These are phyloP conservation scores for Circinella umbellata DNA, from an alignment of 371 early-diverging fungal genomes.

Conservation along the genomic window DNA sequence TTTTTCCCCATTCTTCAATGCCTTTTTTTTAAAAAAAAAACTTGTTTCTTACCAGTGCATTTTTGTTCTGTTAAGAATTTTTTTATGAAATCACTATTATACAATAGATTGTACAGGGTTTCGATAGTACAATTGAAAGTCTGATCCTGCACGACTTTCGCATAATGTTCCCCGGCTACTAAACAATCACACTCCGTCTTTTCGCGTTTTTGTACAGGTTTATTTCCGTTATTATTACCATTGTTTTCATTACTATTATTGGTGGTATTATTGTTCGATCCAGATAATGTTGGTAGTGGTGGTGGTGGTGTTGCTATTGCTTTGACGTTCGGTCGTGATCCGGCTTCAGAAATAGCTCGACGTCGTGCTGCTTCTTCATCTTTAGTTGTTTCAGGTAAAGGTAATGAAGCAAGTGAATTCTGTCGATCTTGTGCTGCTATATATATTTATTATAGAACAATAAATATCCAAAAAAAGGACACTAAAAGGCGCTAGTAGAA, in stretches of 20 bases:
- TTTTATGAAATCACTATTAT: conserved; percentile 41
- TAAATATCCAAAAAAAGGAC: not conserved
- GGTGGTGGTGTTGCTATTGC: not conserved
- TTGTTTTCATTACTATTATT: not conserved
- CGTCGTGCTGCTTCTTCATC: conserved; percentile 21
- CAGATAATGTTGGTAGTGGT: not conserved
- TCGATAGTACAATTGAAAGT: conserved; percentile 55
- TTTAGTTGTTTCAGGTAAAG: conserved; percentile 16
- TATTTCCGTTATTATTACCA: not conserved
- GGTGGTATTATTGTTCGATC: not conserved
- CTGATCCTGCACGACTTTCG: conserved; percentile 53
- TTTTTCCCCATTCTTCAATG: too few relatives aligned
- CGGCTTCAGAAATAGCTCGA: conserved; percentile 36
- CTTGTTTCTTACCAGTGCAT: conserved; percentile 38
- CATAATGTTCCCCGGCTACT: conserved; percentile 51
- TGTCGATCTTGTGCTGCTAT: conserved; percentile 21
- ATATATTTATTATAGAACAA: too few relatives aligned
- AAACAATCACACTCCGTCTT: conserved; percentile 56
- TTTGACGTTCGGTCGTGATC: conserved; percentile 30
- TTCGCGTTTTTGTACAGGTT: conserved; percentile 25
- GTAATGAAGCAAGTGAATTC: conserved; percentile 25
- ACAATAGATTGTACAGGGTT: conserved; percentile 54
- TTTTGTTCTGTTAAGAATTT: conserved; percentile 48
- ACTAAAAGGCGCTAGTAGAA: not conserved
- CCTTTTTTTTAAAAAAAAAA: not conserved